A percentile compares a stretch with the other conserved stretches of the same genome.
Conservation (phyloP, 345 rosid species). For the Boechera stricta region DNA sequence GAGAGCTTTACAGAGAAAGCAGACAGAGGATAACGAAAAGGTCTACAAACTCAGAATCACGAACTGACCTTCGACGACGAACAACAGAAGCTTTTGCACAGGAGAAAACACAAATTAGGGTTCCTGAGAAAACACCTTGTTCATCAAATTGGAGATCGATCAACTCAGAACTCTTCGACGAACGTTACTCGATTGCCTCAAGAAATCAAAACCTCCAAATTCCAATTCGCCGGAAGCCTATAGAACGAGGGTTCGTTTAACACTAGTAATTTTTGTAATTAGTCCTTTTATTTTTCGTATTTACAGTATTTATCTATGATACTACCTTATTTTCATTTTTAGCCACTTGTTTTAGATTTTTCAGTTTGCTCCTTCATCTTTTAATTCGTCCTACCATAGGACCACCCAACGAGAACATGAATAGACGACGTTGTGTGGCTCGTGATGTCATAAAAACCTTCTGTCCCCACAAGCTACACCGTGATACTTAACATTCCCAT, state of each 20-base stretch:
- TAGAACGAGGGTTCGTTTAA: background rate
- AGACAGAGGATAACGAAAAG: background rate
- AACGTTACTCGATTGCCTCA: slow-evolving; percentile 5
- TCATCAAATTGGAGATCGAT: slow-evolving; percentile 24
- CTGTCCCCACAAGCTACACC: slow-evolving; percentile 27
- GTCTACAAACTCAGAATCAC: slow-evolving; percentile 16
- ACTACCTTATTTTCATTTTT: background rate
- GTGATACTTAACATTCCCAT: background rate
- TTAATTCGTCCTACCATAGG: slow-evolving; percentile 5
- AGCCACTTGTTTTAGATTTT: background rate
- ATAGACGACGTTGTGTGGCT: slow-evolving; percentile 33
- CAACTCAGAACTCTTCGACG: background rate
- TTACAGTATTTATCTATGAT: background rate
- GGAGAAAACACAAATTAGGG: slow-evolving; percentile 24
- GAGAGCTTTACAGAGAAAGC: background rate
- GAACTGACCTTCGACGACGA: slow-evolving; percentile 30
- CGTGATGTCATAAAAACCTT: slow-evolving; percentile 39
- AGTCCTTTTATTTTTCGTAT: background rate
- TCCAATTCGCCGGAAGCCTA: slow-evolving; percentile 1
- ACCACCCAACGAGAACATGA: slow-evolving; percentile 26
- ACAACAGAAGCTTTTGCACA: background rate
- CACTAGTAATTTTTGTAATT: background rate
- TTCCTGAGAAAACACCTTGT: slow-evolving; percentile 7
- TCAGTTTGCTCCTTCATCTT: slow-evolving; percentile 7
- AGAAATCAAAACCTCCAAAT: slow-evolving; percentile 17